Percentiles rank a stretch among this genome's conserved stretches.
phyloP scores from a whole-genome alignment of 805 yeast species.

The Cyberlindnera amylophila region DNA sequence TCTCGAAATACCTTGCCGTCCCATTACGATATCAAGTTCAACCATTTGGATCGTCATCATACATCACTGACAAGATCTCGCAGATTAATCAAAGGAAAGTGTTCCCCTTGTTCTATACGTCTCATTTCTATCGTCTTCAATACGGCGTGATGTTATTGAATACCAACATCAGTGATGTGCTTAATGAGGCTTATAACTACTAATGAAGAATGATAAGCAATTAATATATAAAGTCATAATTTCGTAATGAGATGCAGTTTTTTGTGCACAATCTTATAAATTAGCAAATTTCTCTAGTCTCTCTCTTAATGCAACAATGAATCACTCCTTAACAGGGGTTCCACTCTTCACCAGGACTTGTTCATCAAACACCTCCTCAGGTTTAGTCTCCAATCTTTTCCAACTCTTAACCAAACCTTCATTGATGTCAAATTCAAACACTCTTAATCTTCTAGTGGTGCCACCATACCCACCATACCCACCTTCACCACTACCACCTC shows the following conservation, averaged over 20 bases:
- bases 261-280: too few species aligned
- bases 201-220: too few species aligned
- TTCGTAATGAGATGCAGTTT: too few species aligned
- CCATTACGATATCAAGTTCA: constrained; percentile 38
- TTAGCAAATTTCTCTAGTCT: too few species aligned
- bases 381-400: constrained; percentile 66
- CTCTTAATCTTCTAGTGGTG: constrained; percentile 71
- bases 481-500: constrained; percentile 93
- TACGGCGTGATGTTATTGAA: constrained; percentile 35
- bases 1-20: constrained; percentile 32
- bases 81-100: constrained; percentile 29
- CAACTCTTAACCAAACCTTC: constrained; percentile 49
- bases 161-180: constrained; percentile 35
- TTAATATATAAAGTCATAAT: background rate
- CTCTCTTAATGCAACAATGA: background rate
- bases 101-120: constrained; percentile 39
- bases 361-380: constrained; percentile 39
- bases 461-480: constrained; percentile 95
- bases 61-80: constrained; percentile 36
- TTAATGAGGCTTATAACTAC: constrained; percentile 18
- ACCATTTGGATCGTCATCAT: constrained; percentile 38
- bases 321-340: constrained; percentile 7
- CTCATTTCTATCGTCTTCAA: constrained; percentile 36
- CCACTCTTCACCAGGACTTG: constrained; percentile 35
- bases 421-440: constrained; percentile 60